These are phyloP conservation scores for Metschnikowia lochheadii DNA, from an alignment of 805 yeast genomes.

Conservation along the genomic window DNA sequence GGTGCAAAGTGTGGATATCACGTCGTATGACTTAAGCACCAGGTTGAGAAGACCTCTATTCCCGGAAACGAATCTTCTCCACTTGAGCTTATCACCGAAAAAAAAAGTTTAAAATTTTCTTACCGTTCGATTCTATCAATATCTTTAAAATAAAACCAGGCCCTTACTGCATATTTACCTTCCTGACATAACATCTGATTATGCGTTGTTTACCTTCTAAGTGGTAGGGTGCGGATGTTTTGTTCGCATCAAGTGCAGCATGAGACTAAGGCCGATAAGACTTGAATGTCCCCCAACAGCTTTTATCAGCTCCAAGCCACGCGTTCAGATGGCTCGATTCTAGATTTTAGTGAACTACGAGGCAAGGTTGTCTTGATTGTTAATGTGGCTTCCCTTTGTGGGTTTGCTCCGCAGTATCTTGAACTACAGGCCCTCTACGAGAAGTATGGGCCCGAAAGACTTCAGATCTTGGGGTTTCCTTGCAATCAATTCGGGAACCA, in stretches of 20 bases:
- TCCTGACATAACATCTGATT: neutral
- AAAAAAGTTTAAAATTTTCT: too few relatives aligned
- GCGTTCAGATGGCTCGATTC: neutral
- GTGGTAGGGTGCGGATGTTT: conserved; percentile 1
- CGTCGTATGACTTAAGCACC: neutral
- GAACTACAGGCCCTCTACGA: conserved; percentile 67
- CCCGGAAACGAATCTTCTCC: neutral
- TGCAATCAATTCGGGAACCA: conserved; percentile 86
- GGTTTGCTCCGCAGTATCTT: conserved; percentile 37
- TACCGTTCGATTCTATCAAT: too few relatives aligned
- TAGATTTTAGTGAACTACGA: conserved; percentile 13
- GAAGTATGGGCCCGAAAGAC: conserved; percentile 58
- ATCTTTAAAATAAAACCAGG: too few relatives aligned
- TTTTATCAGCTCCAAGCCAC: conserved; percentile 5
- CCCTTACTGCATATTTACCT: neutral
- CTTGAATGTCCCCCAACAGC: neutral
- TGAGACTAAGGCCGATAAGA: neutral
- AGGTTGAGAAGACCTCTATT: neutral
- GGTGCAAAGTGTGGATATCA: too few relatives aligned
- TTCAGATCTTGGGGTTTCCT: conserved; percentile 79
- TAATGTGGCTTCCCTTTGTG: conserved; percentile 23
- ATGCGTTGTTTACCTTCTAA: neutral
- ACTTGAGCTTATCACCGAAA: neutral
- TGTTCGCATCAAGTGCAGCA: neutral
- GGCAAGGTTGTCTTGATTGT: conserved; percentile 24